phyloP scores from a whole-genome alignment of 805 yeast species.

The Kodamaea laetipori region DNA sequence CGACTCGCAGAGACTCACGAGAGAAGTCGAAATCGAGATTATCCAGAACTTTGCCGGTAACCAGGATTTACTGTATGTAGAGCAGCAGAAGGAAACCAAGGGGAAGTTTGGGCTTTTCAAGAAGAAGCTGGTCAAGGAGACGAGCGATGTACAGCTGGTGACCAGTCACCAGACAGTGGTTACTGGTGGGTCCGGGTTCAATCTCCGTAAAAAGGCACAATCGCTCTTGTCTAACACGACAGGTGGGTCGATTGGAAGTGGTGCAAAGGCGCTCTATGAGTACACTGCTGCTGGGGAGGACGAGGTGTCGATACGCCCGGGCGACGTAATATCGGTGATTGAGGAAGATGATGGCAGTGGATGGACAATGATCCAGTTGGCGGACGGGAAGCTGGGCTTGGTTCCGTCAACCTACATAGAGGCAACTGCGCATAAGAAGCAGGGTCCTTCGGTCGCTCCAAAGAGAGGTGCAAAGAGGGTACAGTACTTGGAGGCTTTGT shows the following conservation, averaged over 20 bases:
- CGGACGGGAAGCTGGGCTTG: slow-evolving; percentile 61
- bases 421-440: slow-evolving; percentile 42
- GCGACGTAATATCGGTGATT: slow-evolving; percentile 60
- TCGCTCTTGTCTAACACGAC: slow-evolving; percentile 23
- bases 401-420: slow-evolving; percentile 85
- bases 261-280: slow-evolving; percentile 59
- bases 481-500: slow-evolving; percentile 66
- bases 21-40: slow-evolving; percentile 88
- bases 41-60: slow-evolving; percentile 84
- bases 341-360: slow-evolving; percentile 87
- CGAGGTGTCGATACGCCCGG: slow-evolving; percentile 63
- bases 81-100: slow-evolving; percentile 55
- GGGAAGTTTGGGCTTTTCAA: slow-evolving; percentile 58
- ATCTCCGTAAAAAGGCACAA: slow-evolving; percentile 35
- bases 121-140: slow-evolving; percentile 17
- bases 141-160: slow-evolving; percentile 30
- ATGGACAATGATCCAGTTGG: slow-evolving; percentile 67
- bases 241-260: slow-evolving; percentile 11
- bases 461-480: slow-evolving; percentile 69
- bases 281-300: slow-evolving; percentile 74
- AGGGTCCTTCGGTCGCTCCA: slow-evolving; percentile 83
- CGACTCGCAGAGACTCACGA: slow-evolving; percentile 71
- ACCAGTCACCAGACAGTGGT: slow-evolving; percentile 32
- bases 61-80: slow-evolving; percentile 63
- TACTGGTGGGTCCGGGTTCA: slow-evolving; percentile 31